phyloP scores from a whole-genome alignment of 2,329 filamentous ascomycete genomes.

The Aspergillus hortae region DNA sequence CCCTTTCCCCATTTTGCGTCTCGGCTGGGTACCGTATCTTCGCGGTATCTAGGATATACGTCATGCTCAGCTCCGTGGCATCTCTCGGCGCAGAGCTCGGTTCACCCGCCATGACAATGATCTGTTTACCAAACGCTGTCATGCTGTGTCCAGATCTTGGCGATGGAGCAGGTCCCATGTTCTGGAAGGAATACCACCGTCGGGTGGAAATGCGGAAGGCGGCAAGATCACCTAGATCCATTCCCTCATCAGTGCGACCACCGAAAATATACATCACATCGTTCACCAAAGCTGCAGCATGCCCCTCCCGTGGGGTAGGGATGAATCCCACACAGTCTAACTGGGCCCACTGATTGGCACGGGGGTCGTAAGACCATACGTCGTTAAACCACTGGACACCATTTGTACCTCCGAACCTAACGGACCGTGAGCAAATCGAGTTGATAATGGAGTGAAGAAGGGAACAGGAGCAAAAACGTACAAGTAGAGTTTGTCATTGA shows the following conservation, averaged over 20 bases:
- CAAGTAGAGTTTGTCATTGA: conserved; percentile 90
- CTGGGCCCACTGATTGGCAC: conserved; percentile 77
- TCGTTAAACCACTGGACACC: conserved; percentile 98
- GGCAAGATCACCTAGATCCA: conserved; percentile 87
- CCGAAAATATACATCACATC: conserved; percentile 99
- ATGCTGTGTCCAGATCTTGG: conserved; percentile 94
- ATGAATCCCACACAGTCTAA: conserved; percentile 98
- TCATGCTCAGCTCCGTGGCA: conserved; percentile 78
- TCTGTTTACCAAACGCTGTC: conserved; percentile 89
- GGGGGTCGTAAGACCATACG: conserved; percentile 92
- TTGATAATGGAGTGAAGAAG: not conserved
- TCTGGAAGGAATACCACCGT: conserved; percentile 98
- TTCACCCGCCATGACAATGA: conserved; percentile 90
- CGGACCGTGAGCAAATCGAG: conserved; percentile 3
- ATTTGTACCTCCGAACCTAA: conserved; percentile 93
- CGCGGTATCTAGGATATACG: conserved; percentile 87
- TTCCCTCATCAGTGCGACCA: conserved; percentile 87
- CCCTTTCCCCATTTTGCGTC: conserved; percentile 40
- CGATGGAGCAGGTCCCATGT: conserved; percentile 96
- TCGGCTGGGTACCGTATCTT: conserved; percentile 97
- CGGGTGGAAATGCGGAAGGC: conserved; percentile 78
- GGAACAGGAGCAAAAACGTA: conserved; percentile 48
- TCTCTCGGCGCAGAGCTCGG: conserved; percentile 82
- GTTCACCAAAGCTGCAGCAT: conserved; percentile 87
- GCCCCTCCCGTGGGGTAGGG: conserved; percentile 86